Conservation (phyloP, 768 basidiomycete species). For the Podaxis sp. region DNA sequence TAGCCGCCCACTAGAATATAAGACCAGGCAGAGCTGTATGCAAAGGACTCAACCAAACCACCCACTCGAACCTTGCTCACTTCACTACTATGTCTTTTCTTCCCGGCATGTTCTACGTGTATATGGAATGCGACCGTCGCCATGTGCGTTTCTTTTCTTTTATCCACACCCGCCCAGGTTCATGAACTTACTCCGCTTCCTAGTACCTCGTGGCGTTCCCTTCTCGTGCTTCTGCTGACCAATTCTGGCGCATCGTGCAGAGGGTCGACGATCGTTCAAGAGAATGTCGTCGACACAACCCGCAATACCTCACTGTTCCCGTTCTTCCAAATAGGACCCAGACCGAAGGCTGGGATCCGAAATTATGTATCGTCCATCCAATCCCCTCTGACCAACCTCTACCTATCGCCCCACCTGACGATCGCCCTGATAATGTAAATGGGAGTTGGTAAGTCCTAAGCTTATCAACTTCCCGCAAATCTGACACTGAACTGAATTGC, state of each 20-base stretch:
- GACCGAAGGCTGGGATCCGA: not conserved
- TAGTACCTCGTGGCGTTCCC: not conserved
- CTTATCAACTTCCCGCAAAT: not conserved
- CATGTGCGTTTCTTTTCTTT: not conserved
- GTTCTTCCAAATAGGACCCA: not conserved
- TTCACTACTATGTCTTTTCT: not conserved
- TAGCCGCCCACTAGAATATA: not conserved
- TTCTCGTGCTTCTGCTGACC: not conserved
- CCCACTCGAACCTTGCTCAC: not conserved
- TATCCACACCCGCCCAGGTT: not conserved
- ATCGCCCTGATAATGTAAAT: not conserved
- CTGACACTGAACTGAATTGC: not conserved
- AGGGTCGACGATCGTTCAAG: not conserved
- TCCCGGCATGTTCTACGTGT: not conserved
- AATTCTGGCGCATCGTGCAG: not conserved
- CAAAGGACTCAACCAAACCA: not conserved
- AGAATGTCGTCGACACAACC: not conserved
- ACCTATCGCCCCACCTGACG: not conserved
- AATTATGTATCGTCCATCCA: not conserved
- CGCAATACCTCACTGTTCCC: not conserved
- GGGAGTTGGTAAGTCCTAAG: not conserved
- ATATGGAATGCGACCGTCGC: not conserved
- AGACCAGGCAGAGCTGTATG: not conserved
- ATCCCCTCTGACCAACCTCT: not conserved
- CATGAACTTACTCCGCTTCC: not conserved